These are phyloP conservation scores for Epichloe bromicola DNA, from an alignment of 2,329 filamentous ascomycete species.

Conservation along the genomic window DNA sequence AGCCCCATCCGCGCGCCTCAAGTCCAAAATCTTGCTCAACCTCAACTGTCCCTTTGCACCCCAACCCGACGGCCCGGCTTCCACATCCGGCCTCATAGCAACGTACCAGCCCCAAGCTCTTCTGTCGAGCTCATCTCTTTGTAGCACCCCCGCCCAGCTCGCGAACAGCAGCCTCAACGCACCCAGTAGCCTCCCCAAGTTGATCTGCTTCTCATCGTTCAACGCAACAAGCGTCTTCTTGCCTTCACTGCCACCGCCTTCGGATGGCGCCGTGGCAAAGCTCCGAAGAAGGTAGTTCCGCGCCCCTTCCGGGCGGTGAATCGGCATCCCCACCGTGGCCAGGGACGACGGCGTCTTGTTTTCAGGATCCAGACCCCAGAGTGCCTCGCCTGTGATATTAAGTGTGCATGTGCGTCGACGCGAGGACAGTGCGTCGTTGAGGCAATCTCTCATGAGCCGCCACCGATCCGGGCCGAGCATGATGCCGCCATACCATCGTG, in stretches of 20 bases:
- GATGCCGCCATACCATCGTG: conserved; percentile 49
- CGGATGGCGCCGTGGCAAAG: conserved; percentile 37
- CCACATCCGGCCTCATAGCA: conserved; percentile 61
- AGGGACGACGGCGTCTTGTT: conserved; percentile 28
- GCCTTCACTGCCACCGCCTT: conserved; percentile 12
- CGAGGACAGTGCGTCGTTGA: conserved; percentile 40
- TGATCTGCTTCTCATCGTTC: conserved; percentile 52
- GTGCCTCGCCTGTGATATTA: conserved; percentile 35
- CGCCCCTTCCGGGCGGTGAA: conserved; percentile 62
- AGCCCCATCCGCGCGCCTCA: conserved; percentile 26
- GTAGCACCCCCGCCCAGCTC: conserved; percentile 59
- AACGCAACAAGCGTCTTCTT: conserved; percentile 39
- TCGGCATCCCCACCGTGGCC: conserved; percentile 45
- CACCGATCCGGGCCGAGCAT: conserved; percentile 50
- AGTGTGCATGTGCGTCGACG: conserved; percentile 25
- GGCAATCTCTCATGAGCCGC: conserved; percentile 46
- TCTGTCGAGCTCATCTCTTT: conserved; percentile 53
- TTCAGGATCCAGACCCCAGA: conserved; percentile 48
- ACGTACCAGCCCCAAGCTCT: conserved; percentile 76
- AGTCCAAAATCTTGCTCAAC: conserved; percentile 50
- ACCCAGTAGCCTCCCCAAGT: conserved; percentile 55
- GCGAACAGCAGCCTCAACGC: conserved; percentile 58
- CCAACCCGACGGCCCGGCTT: conserved; percentile 64
- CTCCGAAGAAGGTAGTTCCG: conserved; percentile 43
- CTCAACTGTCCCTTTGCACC: conserved; percentile 64